Base-by-base conservation (phyloP, 2,329 filamentous ascomycete genomes). In the Trichophyton simii region DNA sequence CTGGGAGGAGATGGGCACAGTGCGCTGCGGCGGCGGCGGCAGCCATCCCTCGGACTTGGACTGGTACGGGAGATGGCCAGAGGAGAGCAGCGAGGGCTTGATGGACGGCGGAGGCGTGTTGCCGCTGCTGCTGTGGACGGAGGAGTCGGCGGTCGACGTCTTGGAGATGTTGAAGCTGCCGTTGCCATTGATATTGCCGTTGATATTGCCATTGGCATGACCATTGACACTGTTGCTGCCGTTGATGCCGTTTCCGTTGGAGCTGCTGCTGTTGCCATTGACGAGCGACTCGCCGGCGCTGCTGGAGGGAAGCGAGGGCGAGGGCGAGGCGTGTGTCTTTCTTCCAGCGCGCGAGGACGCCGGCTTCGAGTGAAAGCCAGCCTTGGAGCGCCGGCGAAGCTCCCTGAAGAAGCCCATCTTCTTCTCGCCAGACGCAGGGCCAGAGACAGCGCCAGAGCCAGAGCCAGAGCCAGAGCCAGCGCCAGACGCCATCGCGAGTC, bases 101-200 rank as follows among this genome's bases (percentile, higher is more conserved):
- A 84, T 79, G 57, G 87, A 80, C n/a, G 87, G 88, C 0, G 89
- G 88, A 42, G 89, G 87, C 57, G 89, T 91, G 52, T 86, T 77
- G 25, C 60, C 48, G 57, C 87, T 87, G 68, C 85, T 89, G 68
- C 85, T 89, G 61, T 80, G 75, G 25, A 71, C 72, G 36, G 78
- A 75, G 2, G 83, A 85, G 67, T 80, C 83, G 63, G 85, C 70
- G 2, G 83, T 86, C 11, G 83, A 85, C 66, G 63, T 60, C 54
- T 61, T 61, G 3, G 59, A 62, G n/a, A 58, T 60, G 3, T 28
- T 31, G 9, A 22, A 22, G 22, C 20, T 38, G 5, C 54, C 31
- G 31, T 57, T 52, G 6, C 48, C 48, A 48, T 48, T 50, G 20
- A 20, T 3, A 34, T 54, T 31, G 5, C 44, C 55, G 22, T 36